Percentiles rank a stretch among this genome's conserved stretches.
Evolutionary conservation across 2,329 filamentous ascomycete genomes (phyloP).

Genomic region (Cercospora sp.): DNA sequence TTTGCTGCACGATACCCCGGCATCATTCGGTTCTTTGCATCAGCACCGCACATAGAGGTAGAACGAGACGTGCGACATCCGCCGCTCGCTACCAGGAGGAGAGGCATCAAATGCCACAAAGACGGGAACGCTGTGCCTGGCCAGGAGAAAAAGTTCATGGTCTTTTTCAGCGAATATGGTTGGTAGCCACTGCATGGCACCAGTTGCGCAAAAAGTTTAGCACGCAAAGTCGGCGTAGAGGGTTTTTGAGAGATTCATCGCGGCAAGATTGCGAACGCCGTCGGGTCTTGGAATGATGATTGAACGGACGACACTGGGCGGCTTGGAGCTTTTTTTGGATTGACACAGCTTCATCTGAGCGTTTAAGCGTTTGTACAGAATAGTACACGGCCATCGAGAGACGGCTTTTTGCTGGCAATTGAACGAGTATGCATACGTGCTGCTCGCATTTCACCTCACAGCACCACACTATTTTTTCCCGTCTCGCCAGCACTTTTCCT

Average conservation of each 20-base stretch:
- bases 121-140: slow-evolving; percentile 21
- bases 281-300: not conserved
- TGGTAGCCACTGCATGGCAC: slow-evolving; percentile 15
- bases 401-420: slow-evolving; percentile 11
- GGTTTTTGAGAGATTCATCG: not conserved
- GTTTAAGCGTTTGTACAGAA: slow-evolving; percentile 27
- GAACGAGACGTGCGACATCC: slow-evolving; percentile 24
- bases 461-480: not conserved
- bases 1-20: slow-evolving; percentile 34
- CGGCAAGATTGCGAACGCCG: slow-evolving; percentile 8
- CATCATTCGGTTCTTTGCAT: slow-evolving; percentile 34
- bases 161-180: slow-evolving; percentile 18
- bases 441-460: slow-evolving; percentile 1
- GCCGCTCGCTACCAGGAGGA: slow-evolving; percentile 20
- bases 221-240: slow-evolving; percentile 17
- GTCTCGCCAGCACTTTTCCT: not conserved
- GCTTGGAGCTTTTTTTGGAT: slow-evolving; percentile 15
- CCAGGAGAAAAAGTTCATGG: slow-evolving; percentile 25
- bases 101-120: slow-evolving; percentile 27
- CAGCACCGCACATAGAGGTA: slow-evolving; percentile 36
- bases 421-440: slow-evolving; percentile 8
- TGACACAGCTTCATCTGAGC: slow-evolving; percentile 22
- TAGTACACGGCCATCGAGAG: slow-evolving; percentile 22
- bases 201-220: slow-evolving; percentile 20
- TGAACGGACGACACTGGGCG: slow-evolving; percentile 11